These are phyloP conservation scores for Phytopythium vexans DNA, from an alignment of 352 stramenopile genomes.

Conservation along the genomic window DNA sequence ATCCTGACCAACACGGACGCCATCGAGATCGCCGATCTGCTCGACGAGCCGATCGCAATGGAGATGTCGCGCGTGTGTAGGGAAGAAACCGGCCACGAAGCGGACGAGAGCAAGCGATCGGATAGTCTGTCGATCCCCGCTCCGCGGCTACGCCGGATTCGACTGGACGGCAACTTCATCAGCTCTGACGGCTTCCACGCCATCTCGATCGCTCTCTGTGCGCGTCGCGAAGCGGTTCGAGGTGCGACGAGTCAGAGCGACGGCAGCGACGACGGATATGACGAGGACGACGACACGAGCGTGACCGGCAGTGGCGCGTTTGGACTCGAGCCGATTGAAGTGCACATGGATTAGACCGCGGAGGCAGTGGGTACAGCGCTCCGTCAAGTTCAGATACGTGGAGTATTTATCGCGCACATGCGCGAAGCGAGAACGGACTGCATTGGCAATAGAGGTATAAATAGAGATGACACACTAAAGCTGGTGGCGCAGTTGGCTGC, in stretches of 20 bases:
- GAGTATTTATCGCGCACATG: too few relatives aligned
- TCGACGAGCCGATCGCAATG: slow-evolving; percentile 18
- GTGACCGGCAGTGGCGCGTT: neutral
- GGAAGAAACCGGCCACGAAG: neutral
- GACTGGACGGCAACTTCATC: slow-evolving; percentile 69
- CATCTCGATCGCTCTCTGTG: slow-evolving; percentile 44
- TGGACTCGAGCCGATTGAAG: slow-evolving; percentile 1
- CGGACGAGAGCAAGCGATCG: slow-evolving; percentile 1
- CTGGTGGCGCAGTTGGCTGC: too few relatives aligned
- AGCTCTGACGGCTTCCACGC: slow-evolving; percentile 56
- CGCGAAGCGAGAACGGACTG: too few relatives aligned
- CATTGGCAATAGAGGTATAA: too few relatives aligned
- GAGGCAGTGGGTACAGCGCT: neutral
- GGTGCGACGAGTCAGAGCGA: slow-evolving; percentile 1
- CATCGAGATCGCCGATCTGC: slow-evolving; percentile 30
- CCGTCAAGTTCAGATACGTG: too few relatives aligned
- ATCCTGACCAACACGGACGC: slow-evolving; percentile 61
- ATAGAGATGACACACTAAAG: too few relatives aligned
- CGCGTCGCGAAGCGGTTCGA: slow-evolving; percentile 10
- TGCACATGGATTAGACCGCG: neutral
- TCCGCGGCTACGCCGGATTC: slow-evolving; percentile 20
- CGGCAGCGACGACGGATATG: slow-evolving; percentile 6
- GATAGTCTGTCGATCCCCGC: slow-evolving; percentile 9
- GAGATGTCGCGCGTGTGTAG: slow-evolving; percentile 9
- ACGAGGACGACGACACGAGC: slow-evolving; percentile 9